Conservation (phyloP, 116 monocot species). For the Dioscorea cayenensis region DNA sequence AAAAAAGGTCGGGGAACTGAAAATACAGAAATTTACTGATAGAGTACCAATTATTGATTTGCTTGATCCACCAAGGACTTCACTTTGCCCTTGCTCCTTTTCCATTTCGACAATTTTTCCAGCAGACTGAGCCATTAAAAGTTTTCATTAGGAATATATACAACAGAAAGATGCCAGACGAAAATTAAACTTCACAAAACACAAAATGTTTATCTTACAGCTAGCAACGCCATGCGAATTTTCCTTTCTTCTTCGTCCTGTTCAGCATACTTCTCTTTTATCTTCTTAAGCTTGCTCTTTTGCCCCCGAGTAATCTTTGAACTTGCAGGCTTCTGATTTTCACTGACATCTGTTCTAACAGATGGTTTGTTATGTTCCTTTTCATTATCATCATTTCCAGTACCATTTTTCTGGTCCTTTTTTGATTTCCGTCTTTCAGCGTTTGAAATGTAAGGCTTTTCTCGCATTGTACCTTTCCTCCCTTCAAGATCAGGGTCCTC, state of each 20-base stretch:
- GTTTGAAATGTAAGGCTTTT: conserved; percentile 84
- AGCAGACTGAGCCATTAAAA: conserved; percentile 55
- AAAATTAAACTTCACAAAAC: not conserved
- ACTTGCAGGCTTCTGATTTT: conserved; percentile 25
- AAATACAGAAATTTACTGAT: not conserved
- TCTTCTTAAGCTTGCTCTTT: conserved; percentile 89
- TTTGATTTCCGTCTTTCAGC: conserved; percentile 82
- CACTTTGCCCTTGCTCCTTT: conserved; percentile 38
- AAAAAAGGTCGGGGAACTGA: no score
- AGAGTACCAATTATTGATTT: conserved; percentile 41
- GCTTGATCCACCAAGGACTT: conserved; percentile 22
- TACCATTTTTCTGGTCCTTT: conserved; percentile 49
- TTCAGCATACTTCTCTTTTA: conserved; percentile 96
- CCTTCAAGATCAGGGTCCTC: conserved; percentile 22
- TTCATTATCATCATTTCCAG: conserved; percentile 11
- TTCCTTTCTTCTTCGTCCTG: conserved; percentile 98
- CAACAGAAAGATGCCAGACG: not conserved
- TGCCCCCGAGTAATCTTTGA: conserved; percentile 76
- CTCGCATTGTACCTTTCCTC: conserved; percentile 41
- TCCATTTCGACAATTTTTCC: conserved; percentile 66
- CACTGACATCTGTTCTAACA: conserved; percentile 23
- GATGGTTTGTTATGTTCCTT: conserved; percentile 25
- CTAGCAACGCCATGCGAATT: conserved; percentile 94
- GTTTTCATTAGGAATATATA: conserved; percentile 1
- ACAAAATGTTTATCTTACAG: conserved; percentile 31